These are phyloP conservation scores for Ajuga reptans DNA, from an alignment of 305 asterid genomes.

Conservation along the genomic window DNA sequence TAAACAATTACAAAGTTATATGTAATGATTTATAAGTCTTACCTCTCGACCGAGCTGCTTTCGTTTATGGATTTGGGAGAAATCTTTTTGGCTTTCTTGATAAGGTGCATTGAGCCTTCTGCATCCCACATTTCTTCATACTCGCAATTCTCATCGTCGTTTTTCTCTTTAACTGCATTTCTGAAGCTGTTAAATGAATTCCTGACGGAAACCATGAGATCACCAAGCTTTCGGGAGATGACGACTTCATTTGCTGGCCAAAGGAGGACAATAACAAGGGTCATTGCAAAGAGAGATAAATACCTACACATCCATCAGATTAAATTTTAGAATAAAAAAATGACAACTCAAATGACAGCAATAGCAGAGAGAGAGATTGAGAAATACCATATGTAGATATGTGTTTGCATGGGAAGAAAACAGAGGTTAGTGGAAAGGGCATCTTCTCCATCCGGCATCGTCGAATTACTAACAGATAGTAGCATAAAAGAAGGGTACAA, in stretches of 20 bases:
- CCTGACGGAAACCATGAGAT: slow-evolving; percentile 31
- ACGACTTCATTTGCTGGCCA: slow-evolving; percentile 62
- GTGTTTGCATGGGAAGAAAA: slow-evolving; percentile 79
- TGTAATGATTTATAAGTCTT: background rate
- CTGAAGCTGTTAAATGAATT: slow-evolving; percentile 36
- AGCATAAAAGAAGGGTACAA: slow-evolving; percentile 91
- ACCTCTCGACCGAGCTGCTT: slow-evolving; percentile 55
- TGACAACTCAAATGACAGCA: background rate
- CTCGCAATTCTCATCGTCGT: slow-evolving; percentile 74
- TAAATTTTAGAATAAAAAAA: slow-evolving; percentile 16
- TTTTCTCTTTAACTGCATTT: slow-evolving; percentile 52
- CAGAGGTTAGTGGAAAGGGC: slow-evolving; percentile 53
- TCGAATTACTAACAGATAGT: slow-evolving; percentile 55
- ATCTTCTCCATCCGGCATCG: slow-evolving; percentile 33
- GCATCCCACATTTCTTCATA: slow-evolving; percentile 96
- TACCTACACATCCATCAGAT: slow-evolving; percentile 51
- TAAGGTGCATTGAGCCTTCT: slow-evolving; percentile 93
- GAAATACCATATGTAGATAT: slow-evolving; percentile 70
- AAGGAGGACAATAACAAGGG: slow-evolving; percentile 50
- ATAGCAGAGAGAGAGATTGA: background rate
- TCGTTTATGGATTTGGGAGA: slow-evolving; percentile 31
- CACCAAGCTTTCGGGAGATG: slow-evolving; percentile 34
- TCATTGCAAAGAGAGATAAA: slow-evolving; percentile 55
- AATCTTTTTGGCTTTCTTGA: slow-evolving; percentile 55
- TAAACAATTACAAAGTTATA: background rate